Conservation (phyloP, 2,329 filamentous ascomycete genomes). For the Xylaria sp. region DNA sequence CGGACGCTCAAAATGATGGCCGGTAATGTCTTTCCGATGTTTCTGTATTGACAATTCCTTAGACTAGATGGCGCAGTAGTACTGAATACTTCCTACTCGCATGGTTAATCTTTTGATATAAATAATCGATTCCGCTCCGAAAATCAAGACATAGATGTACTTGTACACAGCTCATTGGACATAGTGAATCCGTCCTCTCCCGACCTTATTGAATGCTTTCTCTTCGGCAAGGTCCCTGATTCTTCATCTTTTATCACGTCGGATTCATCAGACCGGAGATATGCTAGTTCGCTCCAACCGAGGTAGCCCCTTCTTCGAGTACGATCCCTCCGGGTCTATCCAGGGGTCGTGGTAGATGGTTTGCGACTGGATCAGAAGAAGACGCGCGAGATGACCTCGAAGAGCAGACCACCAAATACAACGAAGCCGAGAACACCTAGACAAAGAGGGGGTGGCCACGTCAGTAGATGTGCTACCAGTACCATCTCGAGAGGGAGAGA, state of each 20-base stretch:
- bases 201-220: not conserved
- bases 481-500: not conserved
- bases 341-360: not conserved
- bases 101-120: slow-evolving; percentile 1
- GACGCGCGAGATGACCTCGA: slow-evolving; percentile 67
- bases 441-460: slow-evolving; percentile 13
- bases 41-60: slow-evolving; percentile 18
- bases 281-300: not conserved
- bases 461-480: slow-evolving; percentile 19
- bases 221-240: slow-evolving; percentile 2
- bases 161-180: slow-evolving; percentile 15
- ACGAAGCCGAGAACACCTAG: slow-evolving; percentile 68
- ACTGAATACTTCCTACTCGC: not conserved
- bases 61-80: slow-evolving; percentile 3
- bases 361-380: slow-evolving; percentile 51
- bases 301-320: not conserved
- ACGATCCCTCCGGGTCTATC: not conserved
- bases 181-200: not conserved
- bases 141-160: slow-evolving; percentile 24
- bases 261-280: not conserved
- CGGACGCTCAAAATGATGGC: not conserved
- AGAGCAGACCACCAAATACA: slow-evolving; percentile 69
- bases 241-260: not conserved
- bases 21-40: not conserved
- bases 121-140: slow-evolving; percentile 13